Conservation (phyloP, 2,329 filamentous ascomycete genomes). For the Pseudogymnoascus pannorum region DNA sequence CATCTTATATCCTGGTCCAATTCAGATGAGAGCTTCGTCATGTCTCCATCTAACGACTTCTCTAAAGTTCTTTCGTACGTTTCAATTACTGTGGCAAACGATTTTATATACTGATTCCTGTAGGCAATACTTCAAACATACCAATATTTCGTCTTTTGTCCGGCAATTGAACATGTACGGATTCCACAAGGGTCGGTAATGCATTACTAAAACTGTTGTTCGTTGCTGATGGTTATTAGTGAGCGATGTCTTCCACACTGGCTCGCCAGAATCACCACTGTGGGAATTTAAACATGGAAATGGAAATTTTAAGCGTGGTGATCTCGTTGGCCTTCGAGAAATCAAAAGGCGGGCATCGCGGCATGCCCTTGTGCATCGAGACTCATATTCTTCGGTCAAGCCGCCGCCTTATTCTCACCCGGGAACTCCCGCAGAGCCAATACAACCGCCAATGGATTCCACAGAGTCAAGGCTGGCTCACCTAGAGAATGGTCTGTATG, state of each 20-base stretch:
- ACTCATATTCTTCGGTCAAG: slow-evolving; percentile 76
- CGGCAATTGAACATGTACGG: slow-evolving; percentile 99
- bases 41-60: slow-evolving; percentile 95
- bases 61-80: slow-evolving; percentile 95
- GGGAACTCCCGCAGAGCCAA: slow-evolving; percentile 75
- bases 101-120: slow-evolving; percentile 21
- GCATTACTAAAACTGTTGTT: slow-evolving; percentile 19
- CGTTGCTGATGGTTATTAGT: slow-evolving; percentile 46
- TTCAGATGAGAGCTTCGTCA: slow-evolving; percentile 94
- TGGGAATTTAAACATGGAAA: slow-evolving; percentile 99
- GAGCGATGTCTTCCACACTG: slow-evolving; percentile 96
- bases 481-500: slow-evolving; percentile 77
- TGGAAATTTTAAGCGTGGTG: slow-evolving; percentile 92
- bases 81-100: slow-evolving; percentile 7
- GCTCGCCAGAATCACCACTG: slow-evolving; percentile 82
- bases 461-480: slow-evolving; percentile 66
- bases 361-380: slow-evolving; percentile 86
- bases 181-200: slow-evolving; percentile 82
- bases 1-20: slow-evolving; percentile 95
- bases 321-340: slow-evolving; percentile 82
- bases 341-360: slow-evolving; percentile 93
- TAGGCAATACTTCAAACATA: slow-evolving; percentile 98
- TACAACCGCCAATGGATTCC: slow-evolving; percentile 63
- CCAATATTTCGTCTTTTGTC: slow-evolving; percentile 97
- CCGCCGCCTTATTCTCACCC: slow-evolving; percentile 63